Conservation (phyloP, 73 alveolate genomes). For the Symbiodinium pilosum region DNA sequence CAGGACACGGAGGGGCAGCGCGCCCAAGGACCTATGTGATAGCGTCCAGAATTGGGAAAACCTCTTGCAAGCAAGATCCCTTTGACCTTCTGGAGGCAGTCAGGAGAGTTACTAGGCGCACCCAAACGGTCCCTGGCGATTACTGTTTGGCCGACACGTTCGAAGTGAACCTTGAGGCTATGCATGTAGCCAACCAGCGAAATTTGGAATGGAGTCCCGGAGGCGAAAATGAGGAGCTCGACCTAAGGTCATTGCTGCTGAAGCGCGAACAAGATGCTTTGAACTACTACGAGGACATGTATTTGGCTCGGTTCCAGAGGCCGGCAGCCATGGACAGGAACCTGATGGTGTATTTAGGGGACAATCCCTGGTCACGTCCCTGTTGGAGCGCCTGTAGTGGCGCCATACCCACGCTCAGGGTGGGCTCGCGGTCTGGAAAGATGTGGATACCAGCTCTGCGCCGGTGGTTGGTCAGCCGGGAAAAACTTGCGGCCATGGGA, state of each 20-base stretch:
- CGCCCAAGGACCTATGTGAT: not conserved
- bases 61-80: too few relatives aligned
- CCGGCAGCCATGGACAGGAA: not conserved
- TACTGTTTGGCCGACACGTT: not conserved
- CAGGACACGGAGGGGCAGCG: not conserved
- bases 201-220: not conserved
- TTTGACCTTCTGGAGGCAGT: not conserved
- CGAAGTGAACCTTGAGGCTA: not conserved
- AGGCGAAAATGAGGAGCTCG: too few relatives aligned
- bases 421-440: not conserved
- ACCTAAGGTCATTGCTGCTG: too few relatives aligned
- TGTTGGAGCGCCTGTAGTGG: not conserved
- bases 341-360: not conserved
- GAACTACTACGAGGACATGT: too few relatives aligned
- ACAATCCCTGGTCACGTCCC: not conserved
- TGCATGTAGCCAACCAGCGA: not conserved
- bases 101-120: not conserved
- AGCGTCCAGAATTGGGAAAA: not conserved
- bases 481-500: not conserved
- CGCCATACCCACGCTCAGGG: not conserved
- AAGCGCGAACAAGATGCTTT: not conserved
- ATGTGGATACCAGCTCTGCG: not conserved
- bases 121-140: not conserved
- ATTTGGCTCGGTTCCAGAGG: not conserved
- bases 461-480: not conserved